Base-by-base conservation (phyloP, 306 rosid genomes). In the Castanea mollissima region DNA sequence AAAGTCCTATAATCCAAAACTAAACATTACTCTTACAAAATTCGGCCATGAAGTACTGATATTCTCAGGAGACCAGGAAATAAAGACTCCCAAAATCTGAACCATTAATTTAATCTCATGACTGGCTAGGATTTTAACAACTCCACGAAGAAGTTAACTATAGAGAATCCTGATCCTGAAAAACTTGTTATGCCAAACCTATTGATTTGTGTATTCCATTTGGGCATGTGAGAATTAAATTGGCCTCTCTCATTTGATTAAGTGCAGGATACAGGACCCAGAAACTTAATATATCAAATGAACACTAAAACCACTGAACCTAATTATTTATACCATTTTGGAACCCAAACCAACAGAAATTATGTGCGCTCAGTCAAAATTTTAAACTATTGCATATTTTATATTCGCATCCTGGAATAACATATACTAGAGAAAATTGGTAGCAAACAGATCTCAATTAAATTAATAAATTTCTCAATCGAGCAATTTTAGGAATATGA, bases 1-100 rank as follows among this genome's bases (percentile, higher is more conserved):
- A 89, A 78, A 92, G 86, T 63, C 96, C 94, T 89, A 52, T 34
- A 41, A 55, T 58, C 34, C 76, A 56, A 74, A 81, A 74, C 72
- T 34, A 18, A 49, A 59, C 56, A 58, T 19, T 52, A 75, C 16
- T 20, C 20, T 27, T 55, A 55, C 31, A 44, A 46, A 46, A 65
- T 3, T 10, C 8, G 6, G 52, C 15, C 4, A 2, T 5, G 25
- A 46, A 55, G 49, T 9, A 23, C 3, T 23, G 74, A 34, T 67
- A 34, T 8, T 34, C 71, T 32, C 16, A 34, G 15, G 27, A 34
- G 8, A 16, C 27, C 10, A 67, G 72, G 41, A 13, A 67, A 34
- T 2, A 34, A 34, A 19, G 25, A 20, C 72, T 49, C 4, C 54
- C 54, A 49, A 12, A 12, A 49, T 49, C 16, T 49, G 16, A 49